Percentiles rank a stretch among this genome's conserved stretches.
Conservation (phyloP, 2,329 filamentous ascomycete genomes). For the Trichophyton schoenleinii region DNA sequence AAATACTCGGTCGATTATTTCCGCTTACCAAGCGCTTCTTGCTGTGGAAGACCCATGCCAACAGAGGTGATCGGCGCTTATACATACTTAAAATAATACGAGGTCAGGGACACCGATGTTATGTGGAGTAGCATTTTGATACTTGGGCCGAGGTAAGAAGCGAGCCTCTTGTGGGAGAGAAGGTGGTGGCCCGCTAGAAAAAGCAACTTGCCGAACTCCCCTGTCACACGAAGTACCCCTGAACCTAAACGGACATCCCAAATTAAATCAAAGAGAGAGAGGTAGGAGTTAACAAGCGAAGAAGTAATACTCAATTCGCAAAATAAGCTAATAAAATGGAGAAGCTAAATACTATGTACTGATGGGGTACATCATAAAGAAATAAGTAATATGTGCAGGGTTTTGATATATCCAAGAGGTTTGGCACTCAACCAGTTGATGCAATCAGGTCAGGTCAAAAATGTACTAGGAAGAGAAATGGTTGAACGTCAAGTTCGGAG, state of each 20-base stretch:
- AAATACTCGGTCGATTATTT: neutral
- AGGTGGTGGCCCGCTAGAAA: no score
- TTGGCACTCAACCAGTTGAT: conserved; percentile 1
- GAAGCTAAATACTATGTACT: neutral
- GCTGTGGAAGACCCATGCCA: no score
- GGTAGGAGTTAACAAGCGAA: neutral
- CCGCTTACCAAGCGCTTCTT: no score
- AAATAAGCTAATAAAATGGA: neutral
- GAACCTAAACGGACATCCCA: neutral
- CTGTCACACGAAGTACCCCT: no score
- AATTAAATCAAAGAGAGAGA: neutral
- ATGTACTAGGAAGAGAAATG: neutral
- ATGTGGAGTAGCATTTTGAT: no score
- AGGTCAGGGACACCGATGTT: no score
- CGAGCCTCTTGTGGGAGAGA: no score
- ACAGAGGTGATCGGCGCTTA: no score
- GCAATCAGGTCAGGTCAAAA: neutral
- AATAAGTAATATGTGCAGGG: conserved; percentile 2
- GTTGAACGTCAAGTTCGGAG: neutral
- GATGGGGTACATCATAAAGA: neutral
- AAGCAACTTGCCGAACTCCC: no score
- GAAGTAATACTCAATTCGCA: neutral
- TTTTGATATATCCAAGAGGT: neutral
- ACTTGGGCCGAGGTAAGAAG: no score
- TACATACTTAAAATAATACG: no score